Evolutionary conservation across 75 land plant genomes (phyloP), one percentile per base, ranked within the genome.

Genomic region (Ceratopteris richardii): DNA sequence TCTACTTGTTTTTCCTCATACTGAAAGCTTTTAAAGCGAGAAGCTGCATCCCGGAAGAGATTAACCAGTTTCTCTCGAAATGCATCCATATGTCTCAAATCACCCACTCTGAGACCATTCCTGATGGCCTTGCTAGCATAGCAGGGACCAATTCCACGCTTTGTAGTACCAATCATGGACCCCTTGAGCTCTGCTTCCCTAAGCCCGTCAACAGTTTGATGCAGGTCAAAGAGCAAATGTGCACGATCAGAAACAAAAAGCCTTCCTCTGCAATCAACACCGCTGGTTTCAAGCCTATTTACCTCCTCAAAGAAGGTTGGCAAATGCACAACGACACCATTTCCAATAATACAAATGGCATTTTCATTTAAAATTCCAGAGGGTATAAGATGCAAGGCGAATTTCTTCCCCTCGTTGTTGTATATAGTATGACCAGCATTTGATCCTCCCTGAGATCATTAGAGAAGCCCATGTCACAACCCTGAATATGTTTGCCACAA

Each of bases 391-490:
- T 89, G 98, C 41, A 93, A 85, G 12, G 96, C 90, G 81, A 89
- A 93, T 69, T 85, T 93, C 66, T 86, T 75, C 5, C 96, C 98
- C 69, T 93, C 90, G 20, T 75, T 48, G 50, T 93, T 89, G 67
- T 93, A 93, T 50, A 93, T 89, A 1, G 98, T 89, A 59, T 93
- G 98, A 16, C 98, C 98, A 57, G 98, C 98, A 77, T 93, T 93
- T 51, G 95, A 84, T 22, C 98, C 98, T 70, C 98, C 98, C 98
- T 90, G 67, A 33, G n/a, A n/a, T n/a, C n/a, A n/a, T n/a, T n/a
- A n/a, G n/a, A n/a, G n/a, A n/a, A n/a, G n/a, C n/a, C n/a, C n/a
- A n/a, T n/a, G n/a, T n/a, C n/a, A n/a, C n/a, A n/a, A n/a, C n/a
- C n/a, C n/a, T n/a, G n/a, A n/a, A n/a, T n/a, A n/a, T n/a, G n/a